Base-by-base conservation (phyloP, 345 rosid species). In the Gossypium turneri region DNA sequence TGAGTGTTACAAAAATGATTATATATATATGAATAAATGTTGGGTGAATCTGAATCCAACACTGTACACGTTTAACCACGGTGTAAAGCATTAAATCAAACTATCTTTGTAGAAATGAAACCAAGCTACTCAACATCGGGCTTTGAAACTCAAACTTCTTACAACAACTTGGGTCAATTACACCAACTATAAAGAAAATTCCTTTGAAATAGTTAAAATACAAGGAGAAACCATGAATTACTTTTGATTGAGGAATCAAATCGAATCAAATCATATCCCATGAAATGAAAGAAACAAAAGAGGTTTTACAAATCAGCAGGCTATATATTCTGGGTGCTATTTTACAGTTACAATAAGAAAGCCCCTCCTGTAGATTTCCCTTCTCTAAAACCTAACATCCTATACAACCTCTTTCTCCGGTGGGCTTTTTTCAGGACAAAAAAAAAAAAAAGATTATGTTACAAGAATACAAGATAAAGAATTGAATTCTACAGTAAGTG, bases 401-500 rank as follows among this genome's bases (percentile, higher is more conserved):
- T 87, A 82, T 86, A 85, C 88, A 87, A 67, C 79, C 78, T 55
- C 64, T 67, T 59, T 70, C 75, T 10, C 45, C 69, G 72, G 71
- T 72, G 90, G 84, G 82, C 81, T 73, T 62, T 22, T 62, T 13
- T 51, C 50, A 75, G 15, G 1, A 24, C 25, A 24, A 29, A 48
- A 27, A 68, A 11, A 9, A 60, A 41, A 1, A 65, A 9, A 60
- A 41, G 69, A 47, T 67, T 81, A 86, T 85, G 85, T 67, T 86
- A 90, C 89, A 84, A 58, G 34, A 56, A 22, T 58, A 24, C 61
- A 19, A 51, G 75, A 61, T 57, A 84, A 86, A 76, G 85, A 85
- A 84, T 86, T 72, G 79, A 75, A 83, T 44, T 81, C 90, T 84
- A 84, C 59, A 7, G 86, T 80, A 79, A 79, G 83, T 20, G 56